phyloP scores from a whole-genome alignment of 1,139 yeast genomes.

The Wickerhamomyces sp. region DNA sequence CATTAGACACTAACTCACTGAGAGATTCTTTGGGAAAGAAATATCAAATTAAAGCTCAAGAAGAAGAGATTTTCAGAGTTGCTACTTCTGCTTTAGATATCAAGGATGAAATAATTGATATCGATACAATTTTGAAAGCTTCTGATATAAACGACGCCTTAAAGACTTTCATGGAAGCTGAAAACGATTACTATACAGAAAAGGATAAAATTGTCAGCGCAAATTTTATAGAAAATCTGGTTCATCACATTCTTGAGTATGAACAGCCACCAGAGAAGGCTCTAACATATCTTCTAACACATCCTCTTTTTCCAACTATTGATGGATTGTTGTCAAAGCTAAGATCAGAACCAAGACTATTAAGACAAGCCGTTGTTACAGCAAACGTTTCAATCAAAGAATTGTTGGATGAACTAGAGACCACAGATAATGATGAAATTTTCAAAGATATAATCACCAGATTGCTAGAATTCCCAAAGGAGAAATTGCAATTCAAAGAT shows the following conservation, averaged over 20 bases:
- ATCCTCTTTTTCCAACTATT: slow-evolving; percentile 76
- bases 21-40: slow-evolving; percentile 73
- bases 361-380: slow-evolving; percentile 78
- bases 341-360: slow-evolving; percentile 50
- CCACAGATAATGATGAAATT: slow-evolving; percentile 55
- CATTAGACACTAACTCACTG: slow-evolving; percentile 67
- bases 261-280: slow-evolving; percentile 39
- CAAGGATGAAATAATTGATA: slow-evolving; percentile 22
- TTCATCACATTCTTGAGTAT: slow-evolving; percentile 37
- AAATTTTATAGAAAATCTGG: slow-evolving; percentile 47
- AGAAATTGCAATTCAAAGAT: slow-evolving; percentile 28
- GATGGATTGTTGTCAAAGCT: slow-evolving; percentile 51
- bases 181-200: slow-evolving; percentile 52
- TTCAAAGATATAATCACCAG: slow-evolving; percentile 68
- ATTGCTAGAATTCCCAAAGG: slow-evolving; percentile 44
- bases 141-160: slow-evolving; percentile 26
- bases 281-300: slow-evolving; percentile 72
- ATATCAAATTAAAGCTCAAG: slow-evolving; percentile 25
- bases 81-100: slow-evolving; percentile 22
- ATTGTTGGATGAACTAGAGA: slow-evolving; percentile 52
- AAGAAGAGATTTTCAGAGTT: slow-evolving; percentile 21
- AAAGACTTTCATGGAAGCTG: slow-evolving; percentile 26
- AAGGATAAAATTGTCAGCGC: slow-evolving; percentile 66
- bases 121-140: slow-evolving; percentile 23
- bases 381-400: slow-evolving; percentile 64